Conservation (phyloP, 208 protist species). For the Herpetomonas samuelpessoai region DNA sequence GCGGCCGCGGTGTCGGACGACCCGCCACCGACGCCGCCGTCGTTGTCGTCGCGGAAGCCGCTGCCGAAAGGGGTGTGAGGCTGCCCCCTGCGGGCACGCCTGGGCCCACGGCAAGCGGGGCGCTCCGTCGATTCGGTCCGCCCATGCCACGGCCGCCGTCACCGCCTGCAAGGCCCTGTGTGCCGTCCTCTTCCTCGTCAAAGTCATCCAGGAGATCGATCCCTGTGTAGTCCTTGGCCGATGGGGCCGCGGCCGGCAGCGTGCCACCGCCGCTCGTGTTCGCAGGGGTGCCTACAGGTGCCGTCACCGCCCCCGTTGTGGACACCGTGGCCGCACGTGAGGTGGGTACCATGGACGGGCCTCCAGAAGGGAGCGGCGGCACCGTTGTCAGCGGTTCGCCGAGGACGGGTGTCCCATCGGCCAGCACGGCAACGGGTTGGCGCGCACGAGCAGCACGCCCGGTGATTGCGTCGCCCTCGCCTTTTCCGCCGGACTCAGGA, state of each 20-base stretch:
- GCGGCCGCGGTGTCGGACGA: background rate
- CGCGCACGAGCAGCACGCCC: no score
- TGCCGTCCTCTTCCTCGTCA: slow-evolving; percentile 23
- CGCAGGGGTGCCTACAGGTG: no score
- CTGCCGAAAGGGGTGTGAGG: background rate
- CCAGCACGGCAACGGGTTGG: no score
- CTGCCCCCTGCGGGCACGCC: background rate
- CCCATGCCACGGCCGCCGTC: slow-evolving; percentile 1
- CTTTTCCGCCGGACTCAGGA: no score
- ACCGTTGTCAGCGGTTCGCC: background rate
- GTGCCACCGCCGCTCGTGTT: background rate
- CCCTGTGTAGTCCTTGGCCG: slow-evolving; percentile 13
- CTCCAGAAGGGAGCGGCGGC: no score
- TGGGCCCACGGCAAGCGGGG: no score
- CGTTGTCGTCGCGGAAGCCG: background rate
- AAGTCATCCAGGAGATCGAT: slow-evolving; percentile 24
- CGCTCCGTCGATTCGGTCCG: background rate
- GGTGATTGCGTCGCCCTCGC: no score
- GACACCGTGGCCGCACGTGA: no score
- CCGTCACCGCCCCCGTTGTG: background rate
- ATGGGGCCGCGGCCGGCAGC: background rate
- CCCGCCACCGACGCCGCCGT: background rate
- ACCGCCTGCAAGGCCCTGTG: background rate
- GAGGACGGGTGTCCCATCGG: background rate
- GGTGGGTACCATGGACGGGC: no score